Conservation (phyloP, 106 monocot species). For the Hemerocallis citrina region DNA sequence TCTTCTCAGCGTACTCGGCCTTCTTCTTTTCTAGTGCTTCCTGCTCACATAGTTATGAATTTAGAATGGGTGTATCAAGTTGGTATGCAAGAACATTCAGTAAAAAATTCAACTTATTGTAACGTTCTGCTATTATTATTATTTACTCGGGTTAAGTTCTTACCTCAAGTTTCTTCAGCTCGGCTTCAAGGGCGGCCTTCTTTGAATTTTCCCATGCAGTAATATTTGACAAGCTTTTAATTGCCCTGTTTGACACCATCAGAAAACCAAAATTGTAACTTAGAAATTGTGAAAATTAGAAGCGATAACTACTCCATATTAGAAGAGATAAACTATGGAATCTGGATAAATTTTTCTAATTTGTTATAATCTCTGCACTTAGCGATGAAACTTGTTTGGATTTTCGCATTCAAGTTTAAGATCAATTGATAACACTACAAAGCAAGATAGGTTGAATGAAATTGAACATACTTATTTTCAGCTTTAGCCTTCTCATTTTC, state of each 20-base stretch:
- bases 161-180: conserved; percentile 21
- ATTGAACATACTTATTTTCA: conserved; percentile 37
- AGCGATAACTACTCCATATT: no score
- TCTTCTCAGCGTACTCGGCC: conserved; percentile 21
- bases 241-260: conserved; percentile 1
- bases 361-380: no score
- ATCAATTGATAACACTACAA: no score
- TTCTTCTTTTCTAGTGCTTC: conserved; percentile 23
- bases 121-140: no score
- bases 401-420: no score
- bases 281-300: neutral
- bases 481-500: conserved; percentile 41
- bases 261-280: neutral
- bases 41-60: conserved; percentile 3
- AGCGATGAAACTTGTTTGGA: no score
- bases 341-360: no score
- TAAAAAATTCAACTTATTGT: no score
- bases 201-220: conserved; percentile 21
- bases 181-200: conserved; percentile 19
- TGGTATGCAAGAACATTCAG: no score
- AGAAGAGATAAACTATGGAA: no score
- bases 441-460: neutral
- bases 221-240: conserved; percentile 11
- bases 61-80: neutral
- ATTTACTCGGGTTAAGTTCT: no score